A percentile compares a stretch with the other conserved stretches of the same genome.
phyloP scores from a whole-genome alignment of 2,329 filamentous ascomycete species.

The Colletotrichum sp. region DNA sequence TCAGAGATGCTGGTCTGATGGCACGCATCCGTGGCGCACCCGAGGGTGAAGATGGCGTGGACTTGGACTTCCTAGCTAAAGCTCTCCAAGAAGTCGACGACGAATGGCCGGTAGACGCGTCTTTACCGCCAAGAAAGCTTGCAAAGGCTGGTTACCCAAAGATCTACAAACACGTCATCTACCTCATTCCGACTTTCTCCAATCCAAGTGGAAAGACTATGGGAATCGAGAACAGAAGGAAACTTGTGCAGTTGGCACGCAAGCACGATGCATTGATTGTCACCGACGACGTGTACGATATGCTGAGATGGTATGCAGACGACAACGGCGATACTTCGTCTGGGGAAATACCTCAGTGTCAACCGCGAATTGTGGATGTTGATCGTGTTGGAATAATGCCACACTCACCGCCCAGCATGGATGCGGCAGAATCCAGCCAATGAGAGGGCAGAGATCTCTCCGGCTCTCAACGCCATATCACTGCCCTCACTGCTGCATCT shows the following conservation, averaged over 20 bases:
- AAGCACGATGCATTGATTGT: slow-evolving; percentile 81
- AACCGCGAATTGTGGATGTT: slow-evolving; percentile 82
- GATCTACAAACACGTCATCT: slow-evolving; percentile 85
- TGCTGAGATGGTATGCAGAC: slow-evolving; percentile 74
- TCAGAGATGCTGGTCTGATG: slow-evolving; percentile 32
- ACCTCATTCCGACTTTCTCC: slow-evolving; percentile 84
- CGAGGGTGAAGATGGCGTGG: slow-evolving; percentile 78
- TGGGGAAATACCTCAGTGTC: slow-evolving; percentile 45
- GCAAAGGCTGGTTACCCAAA: slow-evolving; percentile 58
- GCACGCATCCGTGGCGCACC: slow-evolving; percentile 68
- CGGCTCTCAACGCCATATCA: no score
- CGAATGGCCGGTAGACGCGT: background rate
- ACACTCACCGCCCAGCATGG: no score
- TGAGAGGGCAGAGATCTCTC: no score
- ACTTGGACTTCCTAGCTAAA: slow-evolving; percentile 64
- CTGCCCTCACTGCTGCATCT: no score
- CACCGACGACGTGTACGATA: slow-evolving; percentile 92
- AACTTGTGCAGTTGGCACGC: slow-evolving; percentile 75
- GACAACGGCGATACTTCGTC: background rate
- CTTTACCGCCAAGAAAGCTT: background rate
- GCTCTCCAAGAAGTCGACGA: slow-evolving; percentile 36
- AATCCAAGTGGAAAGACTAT: slow-evolving; percentile 89
- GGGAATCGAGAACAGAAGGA: slow-evolving; percentile 69
- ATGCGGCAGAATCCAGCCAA: no score
- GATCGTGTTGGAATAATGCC: no score